Evolutionary conservation across 768 basidiomycete genomes (phyloP).

Genomic region (Russula sp.): DNA sequence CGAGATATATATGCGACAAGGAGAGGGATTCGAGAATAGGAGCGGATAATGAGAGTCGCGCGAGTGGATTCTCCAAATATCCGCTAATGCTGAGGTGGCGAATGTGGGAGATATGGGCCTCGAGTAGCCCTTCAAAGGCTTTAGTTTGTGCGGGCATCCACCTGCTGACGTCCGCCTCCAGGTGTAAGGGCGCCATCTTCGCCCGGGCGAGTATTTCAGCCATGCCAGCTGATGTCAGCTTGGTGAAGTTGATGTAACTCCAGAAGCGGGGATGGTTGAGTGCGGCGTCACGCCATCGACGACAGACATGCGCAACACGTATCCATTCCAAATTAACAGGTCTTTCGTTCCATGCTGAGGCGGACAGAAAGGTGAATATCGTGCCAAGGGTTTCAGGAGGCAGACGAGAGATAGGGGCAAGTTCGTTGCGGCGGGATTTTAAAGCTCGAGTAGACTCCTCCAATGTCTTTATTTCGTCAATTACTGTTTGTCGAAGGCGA

Average conservation of each 20-base stretch:
- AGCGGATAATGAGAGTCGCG: neutral
- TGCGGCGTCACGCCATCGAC: slow-evolving; percentile 24
- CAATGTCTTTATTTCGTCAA: slow-evolving; percentile 11
- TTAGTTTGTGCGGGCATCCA: neutral
- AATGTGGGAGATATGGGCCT: slow-evolving; percentile 8
- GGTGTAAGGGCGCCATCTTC: slow-evolving; percentile 4
- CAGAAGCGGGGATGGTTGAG: slow-evolving; percentile 16
- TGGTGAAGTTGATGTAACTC: slow-evolving; percentile 14
- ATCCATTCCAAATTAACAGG: neutral
- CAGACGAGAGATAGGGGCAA: slow-evolving; percentile 18
- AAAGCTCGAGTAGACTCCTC: slow-evolving; percentile 1
- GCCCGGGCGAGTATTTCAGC: slow-evolving; percentile 15
- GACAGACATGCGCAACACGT: slow-evolving; percentile 20
- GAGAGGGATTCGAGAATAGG: slow-evolving; percentile 1
- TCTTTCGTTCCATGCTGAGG: neutral
- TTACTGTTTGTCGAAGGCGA: slow-evolving; percentile 1
- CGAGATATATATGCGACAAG: neutral
- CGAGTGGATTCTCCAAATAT: neutral
- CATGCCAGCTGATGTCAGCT: neutral
- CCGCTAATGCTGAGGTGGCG: slow-evolving; percentile 4
- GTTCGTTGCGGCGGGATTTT: slow-evolving; percentile 13
- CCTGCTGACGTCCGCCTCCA: neutral
- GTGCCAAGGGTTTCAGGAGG: slow-evolving; percentile 8
- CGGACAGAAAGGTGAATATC: slow-evolving; percentile 13
- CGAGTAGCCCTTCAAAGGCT: neutral